Evolutionary conservation across 129 eudicot genomes (phyloP), one percentile per base, ranked within the genome.

Genomic region (Rutidosis leptorrhynchoides): DNA sequence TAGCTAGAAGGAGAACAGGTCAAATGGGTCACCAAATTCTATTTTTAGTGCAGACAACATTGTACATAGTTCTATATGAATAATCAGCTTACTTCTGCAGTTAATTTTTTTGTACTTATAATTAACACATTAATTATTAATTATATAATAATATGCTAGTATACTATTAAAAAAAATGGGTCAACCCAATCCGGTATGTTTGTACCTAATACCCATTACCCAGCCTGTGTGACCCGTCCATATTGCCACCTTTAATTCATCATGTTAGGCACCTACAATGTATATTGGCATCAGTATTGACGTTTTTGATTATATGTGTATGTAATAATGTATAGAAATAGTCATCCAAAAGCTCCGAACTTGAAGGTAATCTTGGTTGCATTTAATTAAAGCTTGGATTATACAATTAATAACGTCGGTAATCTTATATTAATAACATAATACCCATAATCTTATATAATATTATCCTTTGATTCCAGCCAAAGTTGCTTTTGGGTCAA

Each of bases 401-500:
- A 29, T 66, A 22, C 21, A 65, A 32, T 1, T 75, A 59, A 75
- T 33, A 67, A 75, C 57, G 29, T 58, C 3, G 40, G 73, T 67
- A 56, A 58, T 74, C 27, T 7, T 4, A 58, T 45, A 67, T 49
- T 67, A 67, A 75, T 60, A 59, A 59, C 64, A 60, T 75, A 75
- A 60, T 60, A 67, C 64, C 69, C 63, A 75, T 59, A 60, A 59
- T 59, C 28, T 58, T 75, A 33, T 49, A 75, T 49, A 68, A 68
- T 51, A 51, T 75, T 75, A 75, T 75, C 70, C 74, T 68, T 60
- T 51, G 65, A 75, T 75, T 68, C 64, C 51, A 51, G 64, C 64
- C 69, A 68, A 75, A 68, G 46, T 68, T 75, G 79, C 79, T 68
- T 75, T 75, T 49, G 51, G 58, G 74, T 75, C 79, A 75, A 75